These are phyloP conservation scores for Hanseniaspora pseudoguilliermondii DNA, from an alignment of 805 yeast species.

Conservation along the genomic window DNA sequence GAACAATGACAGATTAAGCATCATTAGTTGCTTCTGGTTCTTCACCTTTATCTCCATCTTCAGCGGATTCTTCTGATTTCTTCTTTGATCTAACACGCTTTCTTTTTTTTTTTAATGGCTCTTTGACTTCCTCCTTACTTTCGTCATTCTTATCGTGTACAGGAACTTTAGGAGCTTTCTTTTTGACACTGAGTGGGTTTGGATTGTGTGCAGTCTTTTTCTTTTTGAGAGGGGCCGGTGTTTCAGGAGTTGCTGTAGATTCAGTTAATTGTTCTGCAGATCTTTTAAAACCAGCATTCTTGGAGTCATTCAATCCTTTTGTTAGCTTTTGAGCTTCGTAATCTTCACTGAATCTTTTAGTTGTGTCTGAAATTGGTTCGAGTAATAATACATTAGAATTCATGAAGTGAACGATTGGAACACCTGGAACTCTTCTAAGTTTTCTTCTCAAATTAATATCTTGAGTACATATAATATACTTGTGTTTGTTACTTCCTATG, in stretches of 20 bases:
- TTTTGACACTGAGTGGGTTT: conserved; percentile 81
- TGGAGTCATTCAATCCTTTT: conserved; percentile 63
- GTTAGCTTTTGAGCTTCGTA: conserved; percentile 58
- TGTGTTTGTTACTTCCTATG: conserved; percentile 51
- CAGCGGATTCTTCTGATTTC: background rate
- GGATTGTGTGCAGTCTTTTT: conserved; percentile 67
- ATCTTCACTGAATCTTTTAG: conserved; percentile 35
- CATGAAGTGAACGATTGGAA: conserved; percentile 68
- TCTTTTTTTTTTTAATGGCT: conserved; percentile 4
- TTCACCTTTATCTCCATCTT: background rate
- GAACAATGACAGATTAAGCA: background rate
- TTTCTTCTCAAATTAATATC: conserved; percentile 53
- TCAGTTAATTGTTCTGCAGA: conserved; percentile 17
- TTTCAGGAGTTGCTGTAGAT: conserved; percentile 17
- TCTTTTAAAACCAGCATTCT: conserved; percentile 34
- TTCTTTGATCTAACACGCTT: conserved; percentile 11
- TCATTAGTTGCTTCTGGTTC: background rate
- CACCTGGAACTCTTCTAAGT: conserved; percentile 71
- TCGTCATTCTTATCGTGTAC: conserved; percentile 14
- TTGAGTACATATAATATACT: conserved; percentile 83
- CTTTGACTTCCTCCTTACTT: background rate
- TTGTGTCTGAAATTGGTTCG: conserved; percentile 81
- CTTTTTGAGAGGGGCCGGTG: conserved; percentile 22
- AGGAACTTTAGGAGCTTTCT: conserved; percentile 37
- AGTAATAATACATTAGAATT: conserved; percentile 86